Evolutionary conservation across 2,329 filamentous ascomycete genomes (phyloP).

Genomic region (Bipolaris zeicola): DNA sequence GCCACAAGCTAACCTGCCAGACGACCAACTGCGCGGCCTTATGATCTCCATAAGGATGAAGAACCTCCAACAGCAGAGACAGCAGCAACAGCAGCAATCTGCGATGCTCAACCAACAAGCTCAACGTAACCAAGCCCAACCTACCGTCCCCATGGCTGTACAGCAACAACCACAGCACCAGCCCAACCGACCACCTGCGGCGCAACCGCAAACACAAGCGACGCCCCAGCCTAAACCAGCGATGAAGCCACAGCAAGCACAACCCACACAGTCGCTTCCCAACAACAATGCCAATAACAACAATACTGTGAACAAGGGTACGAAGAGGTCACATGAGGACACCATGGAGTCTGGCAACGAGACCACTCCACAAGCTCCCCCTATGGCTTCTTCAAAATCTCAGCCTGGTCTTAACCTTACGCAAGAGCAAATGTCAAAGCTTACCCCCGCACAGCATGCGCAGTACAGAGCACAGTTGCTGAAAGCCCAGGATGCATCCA

Average conservation of each 20-base stretch:
- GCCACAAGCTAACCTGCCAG: slow-evolving; percentile 34
- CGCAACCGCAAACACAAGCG: slow-evolving; percentile 29
- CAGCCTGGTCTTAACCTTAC: slow-evolving; percentile 40
- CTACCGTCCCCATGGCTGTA: slow-evolving; percentile 10
- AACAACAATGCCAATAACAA: slow-evolving; percentile 28
- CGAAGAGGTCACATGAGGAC: slow-evolving; percentile 52
- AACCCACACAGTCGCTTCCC: slow-evolving; percentile 26
- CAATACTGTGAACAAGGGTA: slow-evolving; percentile 31
- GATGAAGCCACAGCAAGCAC: slow-evolving; percentile 25
- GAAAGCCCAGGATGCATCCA: slow-evolving; percentile 42
- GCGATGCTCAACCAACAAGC: slow-evolving; percentile 15
- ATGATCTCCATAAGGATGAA: slow-evolving; percentile 35
- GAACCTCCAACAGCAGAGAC: slow-evolving; percentile 33
- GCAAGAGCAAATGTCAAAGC: slow-evolving; percentile 42
- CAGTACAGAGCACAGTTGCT: slow-evolving; percentile 41
- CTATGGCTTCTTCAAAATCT: slow-evolving; percentile 43
- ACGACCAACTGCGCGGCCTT: slow-evolving; percentile 35
- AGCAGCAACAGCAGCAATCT: slow-evolving; percentile 18
- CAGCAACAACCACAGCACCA: slow-evolving; percentile 16
- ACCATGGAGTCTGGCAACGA: slow-evolving; percentile 46
- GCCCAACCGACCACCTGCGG: slow-evolving; percentile 29
- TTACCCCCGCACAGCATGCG: slow-evolving; percentile 41
- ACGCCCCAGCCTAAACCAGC: slow-evolving; percentile 32
- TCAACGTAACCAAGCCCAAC: slow-evolving; percentile 16
- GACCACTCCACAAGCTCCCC: slow-evolving; percentile 42